These are phyloP conservation scores for Arachnomyces sp. DNA, from an alignment of 2,329 filamentous ascomycete genomes.

Conservation along the genomic window DNA sequence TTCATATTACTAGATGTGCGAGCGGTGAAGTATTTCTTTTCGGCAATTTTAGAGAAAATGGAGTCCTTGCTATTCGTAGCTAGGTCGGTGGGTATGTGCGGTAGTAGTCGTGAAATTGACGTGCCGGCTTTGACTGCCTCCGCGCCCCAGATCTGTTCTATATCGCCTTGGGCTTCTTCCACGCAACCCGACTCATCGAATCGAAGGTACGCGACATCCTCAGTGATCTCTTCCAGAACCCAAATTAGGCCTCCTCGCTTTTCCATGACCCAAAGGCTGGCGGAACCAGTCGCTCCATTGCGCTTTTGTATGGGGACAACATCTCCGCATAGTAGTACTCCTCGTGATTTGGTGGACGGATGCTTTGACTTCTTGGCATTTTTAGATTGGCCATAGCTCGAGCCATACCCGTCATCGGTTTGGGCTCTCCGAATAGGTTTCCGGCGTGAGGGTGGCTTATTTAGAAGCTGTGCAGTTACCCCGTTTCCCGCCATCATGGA, in stretches of 20 bases:
- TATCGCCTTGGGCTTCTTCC: slow-evolving; percentile 63
- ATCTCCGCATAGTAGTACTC: slow-evolving; percentile 88
- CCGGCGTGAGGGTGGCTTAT: slow-evolving; percentile 63
- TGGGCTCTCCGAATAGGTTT: slow-evolving; percentile 41
- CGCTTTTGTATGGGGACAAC: slow-evolving; percentile 97
- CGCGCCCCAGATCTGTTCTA: slow-evolving; percentile 78
- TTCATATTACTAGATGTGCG: slow-evolving; percentile 64
- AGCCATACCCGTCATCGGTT: slow-evolving; percentile 52
- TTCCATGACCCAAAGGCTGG: slow-evolving; percentile 97
- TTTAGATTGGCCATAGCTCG: slow-evolving; percentile 33
- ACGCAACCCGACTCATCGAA: slow-evolving; percentile 73
- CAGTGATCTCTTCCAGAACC: slow-evolving; percentile 96
- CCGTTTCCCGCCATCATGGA: slow-evolving; percentile 64
- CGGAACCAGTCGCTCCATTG: slow-evolving; percentile 83
- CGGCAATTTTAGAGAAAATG: slow-evolving; percentile 67
- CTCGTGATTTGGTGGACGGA: slow-evolving; percentile 67
- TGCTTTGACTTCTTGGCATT: slow-evolving; percentile 55
- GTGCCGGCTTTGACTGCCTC: slow-evolving; percentile 59
- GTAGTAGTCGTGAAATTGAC: slow-evolving; percentile 71
- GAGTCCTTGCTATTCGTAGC: slow-evolving; percentile 60
- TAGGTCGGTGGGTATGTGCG: slow-evolving; percentile 68
- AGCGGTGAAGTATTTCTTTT: slow-evolving; percentile 75
- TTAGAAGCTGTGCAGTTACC: slow-evolving; percentile 80
- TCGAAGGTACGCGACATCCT: slow-evolving; percentile 73
- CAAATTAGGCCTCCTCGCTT: slow-evolving; percentile 90